Evolutionary conservation across 73 alveolate species (phyloP), one percentile per base, ranked within the genome.

Genomic region (Symbiodinium natans): DNA sequence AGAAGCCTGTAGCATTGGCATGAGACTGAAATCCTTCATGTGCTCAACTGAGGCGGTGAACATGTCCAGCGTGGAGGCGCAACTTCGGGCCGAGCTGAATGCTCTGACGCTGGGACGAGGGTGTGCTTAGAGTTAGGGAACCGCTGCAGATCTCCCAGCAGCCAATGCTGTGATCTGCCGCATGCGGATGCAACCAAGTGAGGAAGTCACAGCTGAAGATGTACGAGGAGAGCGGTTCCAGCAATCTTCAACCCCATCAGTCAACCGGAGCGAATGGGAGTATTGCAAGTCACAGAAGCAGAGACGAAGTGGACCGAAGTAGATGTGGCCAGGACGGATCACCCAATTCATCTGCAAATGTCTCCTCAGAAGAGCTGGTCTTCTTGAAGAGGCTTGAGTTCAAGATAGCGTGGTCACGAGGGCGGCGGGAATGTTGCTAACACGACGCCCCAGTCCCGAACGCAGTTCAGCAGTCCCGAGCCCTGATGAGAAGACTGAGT

Each of bases 61-160:
- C 71, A 89, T 89, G 95, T 89, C 95, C 73, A 54, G 86, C n/a
- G 95, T 89, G 86, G 95, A 89, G 82, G 95, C 95, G 27, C 95
- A 89, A 27, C 86, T 89, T 10, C 95, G 95, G 2, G 95, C 95
- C 13, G 95, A 89, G 74, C 43, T 89, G 86, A 89, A 89, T 31
- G 95, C 95, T 13, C 52, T 89, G 95, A 63, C 40, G 95, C 46
- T 29, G 80, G 36, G 80, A 29, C 80, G 33, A 27, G 19, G 38
- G 9, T 63, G 21, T 46, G 59, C 59, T 46, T 46, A 46, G 59
- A 46, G 59, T 46, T 46, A 9, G 13, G 59, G n/a, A n/a, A n/a
- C n/a, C n/a, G n/a, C n/a, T n/a, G n/a, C n/a, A n/a, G n/a, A n/a
- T n/a, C n/a, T n/a, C n/a, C n/a, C n/a, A n/a, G n/a, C n/a, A n/a